phyloP scores from a whole-genome alignment of 2,329 filamentous ascomycete species.

The Diaporthe sp. region DNA sequence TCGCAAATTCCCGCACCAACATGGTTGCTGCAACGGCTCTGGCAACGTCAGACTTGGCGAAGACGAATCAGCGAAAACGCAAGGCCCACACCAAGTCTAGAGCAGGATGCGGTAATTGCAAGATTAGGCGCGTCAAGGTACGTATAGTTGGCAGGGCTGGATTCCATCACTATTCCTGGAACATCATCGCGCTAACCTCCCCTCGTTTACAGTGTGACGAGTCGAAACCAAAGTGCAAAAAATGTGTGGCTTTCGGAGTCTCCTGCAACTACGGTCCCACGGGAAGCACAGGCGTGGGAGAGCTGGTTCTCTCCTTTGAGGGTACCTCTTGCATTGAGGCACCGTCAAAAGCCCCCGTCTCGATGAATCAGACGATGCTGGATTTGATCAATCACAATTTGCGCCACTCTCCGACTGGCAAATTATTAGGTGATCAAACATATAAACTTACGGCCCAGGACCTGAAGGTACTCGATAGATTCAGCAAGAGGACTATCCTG shows the following conservation, averaged over 20 bases:
- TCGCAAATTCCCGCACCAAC: too few species aligned
- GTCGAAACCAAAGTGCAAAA: constrained; percentile 61
- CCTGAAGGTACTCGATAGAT: constrained; percentile 56
- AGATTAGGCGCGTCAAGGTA: constrained; percentile 67
- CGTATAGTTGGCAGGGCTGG: constrained; percentile 38
- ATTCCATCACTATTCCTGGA: neutral
- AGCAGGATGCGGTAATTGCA: constrained; percentile 69
- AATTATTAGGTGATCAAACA: constrained; percentile 44
- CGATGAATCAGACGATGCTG: constrained; percentile 42
- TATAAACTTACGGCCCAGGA: constrained; percentile 52
- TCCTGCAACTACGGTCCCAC: constrained; percentile 60
- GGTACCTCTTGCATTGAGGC: constrained; percentile 44
- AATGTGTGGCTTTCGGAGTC: constrained; percentile 62
- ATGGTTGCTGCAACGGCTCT: constrained; percentile 2
- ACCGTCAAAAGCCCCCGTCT: constrained; percentile 42
- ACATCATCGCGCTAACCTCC: constrained; percentile 23
- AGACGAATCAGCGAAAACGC: constrained; percentile 45
- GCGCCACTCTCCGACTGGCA: constrained; percentile 38
- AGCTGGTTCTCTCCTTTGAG: constrained; percentile 51
- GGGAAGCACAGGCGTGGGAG: constrained; percentile 39
- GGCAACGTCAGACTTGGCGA: neutral
- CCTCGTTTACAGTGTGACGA: constrained; percentile 66
- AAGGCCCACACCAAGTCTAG: constrained; percentile 66
- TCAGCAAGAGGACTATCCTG: constrained; percentile 58
- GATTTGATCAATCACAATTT: constrained; percentile 44